Base-by-base conservation (phyloP, 257 asterid species). In the Ilex asprella region DNA sequence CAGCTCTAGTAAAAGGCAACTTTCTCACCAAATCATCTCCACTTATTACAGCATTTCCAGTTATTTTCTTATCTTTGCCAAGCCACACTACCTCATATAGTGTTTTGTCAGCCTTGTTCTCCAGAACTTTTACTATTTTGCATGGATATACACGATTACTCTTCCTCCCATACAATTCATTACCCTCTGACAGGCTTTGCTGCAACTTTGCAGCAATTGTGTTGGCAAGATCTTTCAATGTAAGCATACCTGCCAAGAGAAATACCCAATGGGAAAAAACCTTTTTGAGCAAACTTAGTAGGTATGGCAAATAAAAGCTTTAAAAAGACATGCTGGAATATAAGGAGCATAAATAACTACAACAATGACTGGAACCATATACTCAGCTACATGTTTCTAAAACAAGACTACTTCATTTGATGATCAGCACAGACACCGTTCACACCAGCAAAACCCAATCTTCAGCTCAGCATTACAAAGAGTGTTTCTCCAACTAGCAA, bases 41-140 rank as follows among this genome's bases (percentile, higher is more conserved):
- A 46, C 84, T 72, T 62, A 89, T 47, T 60, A 76, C 49, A 59
- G 82, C 76, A 66, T 77, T 87, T 63, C 74, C 91, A 62, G 76
- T 73, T 46, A 64, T 66, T 71, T 79, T 79, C 15, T 76, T 75
- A 67, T 76, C 87, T 71, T 76, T 82, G 72, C 67, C 81, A 52
- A 89, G 87, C 99, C 99, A 93, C 52, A 66, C 81, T 73, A 93
- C 78, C 73, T 89, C 91, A 70, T 85, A 89, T 67, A 75, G 77
- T 58, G 82, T 79, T 76, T 55, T 62, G 52, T 70, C 66, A 73
- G 61, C 86, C 5, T 35, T 35, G 63, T 76, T 91, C 82, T 89
- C 84, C 30, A 77, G 32, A 66, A 87, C 78, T 78, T 79, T 76
- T 15, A 71, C 60, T 59, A 89, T 78, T 77, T 73, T 87, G 81